Conservation (phyloP, 805 yeast genomes). For the Candida wancherniae region DNA sequence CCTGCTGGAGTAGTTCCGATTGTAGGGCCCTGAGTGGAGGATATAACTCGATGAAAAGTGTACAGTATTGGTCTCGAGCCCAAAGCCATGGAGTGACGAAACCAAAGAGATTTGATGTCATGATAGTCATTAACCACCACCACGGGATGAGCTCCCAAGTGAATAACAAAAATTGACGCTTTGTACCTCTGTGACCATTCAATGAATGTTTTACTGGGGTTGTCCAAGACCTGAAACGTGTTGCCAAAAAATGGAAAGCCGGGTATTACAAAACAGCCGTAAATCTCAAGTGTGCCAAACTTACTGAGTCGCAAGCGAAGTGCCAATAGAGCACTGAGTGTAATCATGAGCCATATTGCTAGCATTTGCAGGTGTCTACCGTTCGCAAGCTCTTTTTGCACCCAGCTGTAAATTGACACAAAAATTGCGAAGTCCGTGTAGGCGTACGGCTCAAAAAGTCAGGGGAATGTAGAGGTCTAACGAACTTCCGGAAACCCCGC, state of each 20-base stretch:
- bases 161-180: constrained; percentile 50
- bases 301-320: no score
- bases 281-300: no score
- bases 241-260: constrained; percentile 52
- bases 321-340: no score
- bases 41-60: constrained; percentile 63
- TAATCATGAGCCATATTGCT: no score
- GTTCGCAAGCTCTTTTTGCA: no score
- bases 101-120: constrained; percentile 52
- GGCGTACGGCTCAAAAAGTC: no score
- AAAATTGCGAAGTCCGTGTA: no score
- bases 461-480: no score
- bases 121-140: constrained; percentile 65
- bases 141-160: constrained; percentile 53
- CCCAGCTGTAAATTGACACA: no score
- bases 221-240: constrained; percentile 36
- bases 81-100: constrained; percentile 41
- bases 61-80: constrained; percentile 64
- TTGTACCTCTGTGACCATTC: constrained; percentile 43
- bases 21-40: constrained; percentile 53
- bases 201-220: constrained; percentile 48
- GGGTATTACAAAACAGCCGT: constrained; percentile 40
- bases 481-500: no score
- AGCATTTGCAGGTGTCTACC: no score
- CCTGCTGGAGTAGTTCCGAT: constrained; percentile 64